Evolutionary conservation across 2,329 filamentous ascomycete species (phyloP), one percentile per base, ranked within the genome.

Genomic region (Ophiosphaerella herpotricha): DNA sequence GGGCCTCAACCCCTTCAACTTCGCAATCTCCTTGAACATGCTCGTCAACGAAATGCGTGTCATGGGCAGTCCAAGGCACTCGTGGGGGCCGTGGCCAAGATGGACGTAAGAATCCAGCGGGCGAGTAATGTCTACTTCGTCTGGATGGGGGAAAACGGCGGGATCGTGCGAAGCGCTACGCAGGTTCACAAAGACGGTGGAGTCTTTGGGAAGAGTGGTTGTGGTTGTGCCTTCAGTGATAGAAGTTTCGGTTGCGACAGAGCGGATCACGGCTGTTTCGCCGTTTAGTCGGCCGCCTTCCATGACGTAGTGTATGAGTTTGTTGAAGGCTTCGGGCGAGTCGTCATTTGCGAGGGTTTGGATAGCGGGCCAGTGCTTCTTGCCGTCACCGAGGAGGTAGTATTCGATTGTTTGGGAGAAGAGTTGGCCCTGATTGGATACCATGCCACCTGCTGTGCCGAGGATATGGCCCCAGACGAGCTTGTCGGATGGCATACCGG

Each of bases 401-500:
- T 79, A 82, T 59, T 85, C 83, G 41, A 85, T 64, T 23, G 77
- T 80, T 55, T 85, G 82, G 0, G 74, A 78, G 58, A 85, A 83
- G 18, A 84, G 76, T 50, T 84, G 81, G 7, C 79, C 81, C 60
- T 85, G 82, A 48, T 82, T 84, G 2, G 78, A 74, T 3, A 83
- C 80, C 65, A 73, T 71, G 33, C 80, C 80, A 23, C 79, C 81
- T 1, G 80, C 80, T 0, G 82, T 84, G 29, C 81, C 81, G 36
- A 85, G 74, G 46, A 85, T 79, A 46, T 84, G 79, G 35, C 78
- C 79, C 78, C 79, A 83, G 26, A 83, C 81, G 23, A 84, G 73
- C 16, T 81, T 75, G 23, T 80, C 70, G 5, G 77, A 66, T 1
- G 76, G 72, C 48, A 77, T 72, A 7, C 77, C 74, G 7, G 74